Evolutionary conservation across 2,329 filamentous ascomycete genomes (phyloP), one percentile per base, ranked within the genome.

Genomic region (Penicillium thymicola): DNA sequence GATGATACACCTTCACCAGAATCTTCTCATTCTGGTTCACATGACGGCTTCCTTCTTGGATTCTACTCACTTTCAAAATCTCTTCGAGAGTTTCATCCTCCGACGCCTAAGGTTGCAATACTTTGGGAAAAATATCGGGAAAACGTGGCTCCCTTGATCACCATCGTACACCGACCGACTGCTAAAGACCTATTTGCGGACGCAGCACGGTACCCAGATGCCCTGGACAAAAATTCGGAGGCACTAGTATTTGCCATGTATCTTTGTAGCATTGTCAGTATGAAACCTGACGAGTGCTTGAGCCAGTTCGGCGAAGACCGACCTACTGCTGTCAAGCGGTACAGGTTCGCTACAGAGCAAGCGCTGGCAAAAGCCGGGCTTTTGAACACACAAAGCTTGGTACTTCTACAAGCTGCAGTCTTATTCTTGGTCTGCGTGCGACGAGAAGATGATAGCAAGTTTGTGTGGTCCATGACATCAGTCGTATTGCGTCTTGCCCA

Each of bases 281-380:
- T 72, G 71, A 74, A 61, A 40, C 68, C 62, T 55, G 75, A 76
- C 59, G 75, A 74, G 59, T 81, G 72, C 68, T 59, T 74, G 28
- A 62, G 69, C 14, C 68, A 73, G 23, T 75, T 86, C 37, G 81
- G 81, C 11, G 79, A 84, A 68, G 79, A 82, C 32, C 80, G 83
- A 53, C 62, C 73, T 7, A 62, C 72, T 1, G 67, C 82, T 7
- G 72, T 86, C 27, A 75, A 74, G 44, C 80, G 79, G 47, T 88
- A 87, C 67, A 81, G 85, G 9, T 86, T 86, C 65, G 85, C 80
- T 2, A 72, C 84, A 3, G 85, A 88, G 65, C 85, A 88, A 66
- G 83, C 83, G 2, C 73, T 89, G 43, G 82, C 86, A 4, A 78
- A 82, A 48, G 85, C 85, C 8, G 82, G 85, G 59, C 81, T 89